Percentiles rank a stretch among this genome's conserved stretches.
These are phyloP conservation scores for Barnettozyma sp. DNA, from an alignment of 805 yeast genomes.

Conservation along the genomic window DNA sequence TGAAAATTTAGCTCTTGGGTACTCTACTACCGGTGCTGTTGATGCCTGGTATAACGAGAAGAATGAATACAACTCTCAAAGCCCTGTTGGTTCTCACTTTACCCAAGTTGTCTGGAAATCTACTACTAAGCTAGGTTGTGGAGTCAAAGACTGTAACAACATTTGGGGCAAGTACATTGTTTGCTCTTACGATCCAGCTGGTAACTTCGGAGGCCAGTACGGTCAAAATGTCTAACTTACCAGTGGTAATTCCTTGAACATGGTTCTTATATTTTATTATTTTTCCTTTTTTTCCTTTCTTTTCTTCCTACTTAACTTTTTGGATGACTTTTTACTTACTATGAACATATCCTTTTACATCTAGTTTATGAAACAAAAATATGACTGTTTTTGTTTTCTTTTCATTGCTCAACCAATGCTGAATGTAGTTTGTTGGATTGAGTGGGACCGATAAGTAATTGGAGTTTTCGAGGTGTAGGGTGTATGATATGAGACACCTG, in stretches of 20 bases:
- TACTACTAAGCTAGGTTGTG: conserved; percentile 71
- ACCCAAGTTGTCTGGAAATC: conserved; percentile 79
- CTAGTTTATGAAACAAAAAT: too few relatives aligned
- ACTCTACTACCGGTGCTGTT: conserved; percentile 44
- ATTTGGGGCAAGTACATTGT: conserved; percentile 56
- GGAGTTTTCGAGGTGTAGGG: too few relatives aligned
- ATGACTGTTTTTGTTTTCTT: too few relatives aligned
- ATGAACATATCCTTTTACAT: too few relatives aligned
- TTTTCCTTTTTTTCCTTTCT: conserved; percentile 9
- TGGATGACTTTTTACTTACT: conserved; percentile 3
- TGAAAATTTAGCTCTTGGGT: conserved; percentile 77
- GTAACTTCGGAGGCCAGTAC: conserved; percentile 58
- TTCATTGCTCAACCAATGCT: too few relatives aligned
- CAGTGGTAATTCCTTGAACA: too few relatives aligned
- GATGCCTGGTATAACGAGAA: conserved; percentile 78
- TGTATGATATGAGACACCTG: too few relatives aligned
- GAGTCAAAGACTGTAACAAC: conserved; percentile 50
- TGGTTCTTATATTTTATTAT: background rate
- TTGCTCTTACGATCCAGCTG: conserved; percentile 71
- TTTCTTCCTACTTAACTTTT: conserved; percentile 3
- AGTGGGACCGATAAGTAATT: too few relatives aligned
- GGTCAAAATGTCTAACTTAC: conserved; percentile 23
- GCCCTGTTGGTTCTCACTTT: conserved; percentile 68
- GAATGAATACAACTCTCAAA: conserved; percentile 42
- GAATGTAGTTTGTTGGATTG: too few relatives aligned